A percentile compares a stretch with the other conserved stretches of the same genome.
These are phyloP conservation scores for Balakata baccata DNA, from an alignment of 345 rosid species.

Conservation along the genomic window DNA sequence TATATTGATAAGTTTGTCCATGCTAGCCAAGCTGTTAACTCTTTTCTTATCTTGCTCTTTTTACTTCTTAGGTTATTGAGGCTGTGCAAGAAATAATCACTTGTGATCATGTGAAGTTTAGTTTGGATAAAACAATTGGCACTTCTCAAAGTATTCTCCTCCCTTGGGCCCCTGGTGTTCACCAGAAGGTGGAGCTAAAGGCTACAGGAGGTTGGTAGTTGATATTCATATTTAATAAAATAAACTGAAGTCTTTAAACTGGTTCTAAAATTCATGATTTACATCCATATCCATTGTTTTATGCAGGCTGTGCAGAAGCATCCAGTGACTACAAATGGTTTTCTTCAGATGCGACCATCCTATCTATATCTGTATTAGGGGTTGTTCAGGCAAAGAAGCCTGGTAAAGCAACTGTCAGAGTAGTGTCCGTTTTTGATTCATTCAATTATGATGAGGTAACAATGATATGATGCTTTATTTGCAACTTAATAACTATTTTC, in stretches of 20 bases:
- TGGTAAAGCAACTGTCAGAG: slow-evolving; percentile 77
- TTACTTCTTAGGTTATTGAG: slow-evolving; percentile 57
- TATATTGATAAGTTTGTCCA: background rate
- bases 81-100: slow-evolving; percentile 71
- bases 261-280: slow-evolving; percentile 17
- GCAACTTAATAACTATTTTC: background rate
- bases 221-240: slow-evolving; percentile 1
- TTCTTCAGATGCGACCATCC: slow-evolving; percentile 62
- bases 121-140: slow-evolving; percentile 39
- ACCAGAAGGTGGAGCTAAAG: slow-evolving; percentile 78
- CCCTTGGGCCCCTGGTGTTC: slow-evolving; percentile 80
- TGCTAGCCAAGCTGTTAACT: background rate
- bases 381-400: slow-evolving; percentile 83
- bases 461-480: background rate
- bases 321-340: slow-evolving; percentile 85
- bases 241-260: background rate
- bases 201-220: slow-evolving; percentile 68
- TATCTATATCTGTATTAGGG: slow-evolving; percentile 73
- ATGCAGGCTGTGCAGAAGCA: slow-evolving; percentile 75
- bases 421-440: slow-evolving; percentile 66
- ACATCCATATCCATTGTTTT: slow-evolving; percentile 17
- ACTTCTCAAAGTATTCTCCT: slow-evolving; percentile 47
- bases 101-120: slow-evolving; percentile 67
- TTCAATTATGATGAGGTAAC: slow-evolving; percentile 86
- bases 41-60: slow-evolving; percentile 16